Conservation (phyloP, 2,329 filamentous ascomycete genomes). For the Fusarium concolor region DNA sequence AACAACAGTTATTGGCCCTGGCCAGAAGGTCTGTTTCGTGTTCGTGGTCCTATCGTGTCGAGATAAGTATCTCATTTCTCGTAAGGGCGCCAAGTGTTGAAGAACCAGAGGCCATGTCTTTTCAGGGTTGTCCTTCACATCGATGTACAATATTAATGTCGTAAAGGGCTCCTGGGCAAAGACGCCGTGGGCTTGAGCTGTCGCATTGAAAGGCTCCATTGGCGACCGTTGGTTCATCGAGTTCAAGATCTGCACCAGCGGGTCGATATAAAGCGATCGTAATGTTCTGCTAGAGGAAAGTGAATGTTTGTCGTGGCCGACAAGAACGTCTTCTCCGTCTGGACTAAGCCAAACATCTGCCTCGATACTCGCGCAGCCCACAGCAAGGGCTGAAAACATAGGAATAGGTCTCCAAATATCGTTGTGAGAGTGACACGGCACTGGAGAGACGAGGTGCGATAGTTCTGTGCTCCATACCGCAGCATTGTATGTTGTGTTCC, state of each 20-base stretch:
- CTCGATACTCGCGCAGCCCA: background rate
- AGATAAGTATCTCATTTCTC: background rate
- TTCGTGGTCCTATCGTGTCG: background rate
- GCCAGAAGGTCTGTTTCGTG: background rate
- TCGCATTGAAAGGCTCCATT: background rate
- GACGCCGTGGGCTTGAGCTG: background rate
- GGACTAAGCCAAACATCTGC: constrained; percentile 1
- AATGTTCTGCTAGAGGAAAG: background rate
- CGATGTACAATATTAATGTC: background rate
- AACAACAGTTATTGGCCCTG: background rate
- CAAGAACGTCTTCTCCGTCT: background rate
- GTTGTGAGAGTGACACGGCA: background rate
- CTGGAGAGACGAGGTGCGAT: background rate
- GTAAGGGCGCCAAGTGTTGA: background rate
- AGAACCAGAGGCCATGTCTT: background rate
- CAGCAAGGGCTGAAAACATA: background rate
- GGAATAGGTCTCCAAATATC: background rate
- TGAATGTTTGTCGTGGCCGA: background rate
- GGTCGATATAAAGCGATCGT: background rate
- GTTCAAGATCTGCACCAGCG: background rate
- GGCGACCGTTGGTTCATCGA: background rate
- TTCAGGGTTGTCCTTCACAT: background rate
- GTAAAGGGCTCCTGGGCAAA: background rate
- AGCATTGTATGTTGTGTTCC: background rate
- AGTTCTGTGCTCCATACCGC: background rate